Evolutionary conservation across 2,329 filamentous ascomycete genomes (phyloP).

Genomic region (Aspergillus neotritici): DNA sequence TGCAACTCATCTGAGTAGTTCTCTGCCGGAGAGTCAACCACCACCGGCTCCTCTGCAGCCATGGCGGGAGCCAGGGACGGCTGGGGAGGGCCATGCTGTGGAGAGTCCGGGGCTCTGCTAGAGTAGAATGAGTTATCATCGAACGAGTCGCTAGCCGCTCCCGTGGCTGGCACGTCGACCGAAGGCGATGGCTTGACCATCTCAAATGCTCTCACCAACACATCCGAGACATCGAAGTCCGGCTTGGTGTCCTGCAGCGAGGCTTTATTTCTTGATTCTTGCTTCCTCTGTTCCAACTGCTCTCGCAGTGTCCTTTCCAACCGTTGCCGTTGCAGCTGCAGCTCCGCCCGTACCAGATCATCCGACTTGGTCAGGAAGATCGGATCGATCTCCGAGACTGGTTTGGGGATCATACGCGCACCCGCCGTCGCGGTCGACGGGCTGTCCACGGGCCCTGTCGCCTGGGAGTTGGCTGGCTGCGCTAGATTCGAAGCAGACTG

Average conservation of each 20-base stretch:
- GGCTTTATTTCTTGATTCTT: slow-evolving; percentile 46
- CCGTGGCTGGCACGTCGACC: slow-evolving; percentile 48
- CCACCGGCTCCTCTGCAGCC: slow-evolving; percentile 25
- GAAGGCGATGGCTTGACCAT: slow-evolving; percentile 65
- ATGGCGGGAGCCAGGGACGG: slow-evolving; percentile 25
- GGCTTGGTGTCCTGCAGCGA: slow-evolving; percentile 49
- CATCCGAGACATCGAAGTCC: slow-evolving; percentile 66
- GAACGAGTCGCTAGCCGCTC: slow-evolving; percentile 71
- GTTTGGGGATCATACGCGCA: slow-evolving; percentile 39
- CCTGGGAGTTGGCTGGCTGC: slow-evolving; percentile 17
- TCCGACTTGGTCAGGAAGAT: slow-evolving; percentile 82
- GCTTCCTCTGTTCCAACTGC: slow-evolving; percentile 63
- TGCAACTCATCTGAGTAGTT: slow-evolving; percentile 32
- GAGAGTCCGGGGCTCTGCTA: slow-evolving; percentile 77
- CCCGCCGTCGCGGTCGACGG: slow-evolving; percentile 21
- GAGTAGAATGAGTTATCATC: slow-evolving; percentile 96
- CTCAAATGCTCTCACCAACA: slow-evolving; percentile 64
- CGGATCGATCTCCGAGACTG: slow-evolving; percentile 68
- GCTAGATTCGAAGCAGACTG: slow-evolving; percentile 15
- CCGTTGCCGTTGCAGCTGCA: slow-evolving; percentile 71
- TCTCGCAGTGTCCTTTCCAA: slow-evolving; percentile 73
- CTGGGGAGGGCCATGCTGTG: slow-evolving; percentile 40
- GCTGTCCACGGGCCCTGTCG: slow-evolving; percentile 14
- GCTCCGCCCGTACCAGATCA: slow-evolving; percentile 73
- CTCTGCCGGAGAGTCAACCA: slow-evolving; percentile 30